A percentile compares a stretch with the other conserved stretches of the same genome.
These are phyloP conservation scores for Eudorina sp. DNA, from an alignment of 139 green algal genomes.

Conservation along the genomic window DNA sequence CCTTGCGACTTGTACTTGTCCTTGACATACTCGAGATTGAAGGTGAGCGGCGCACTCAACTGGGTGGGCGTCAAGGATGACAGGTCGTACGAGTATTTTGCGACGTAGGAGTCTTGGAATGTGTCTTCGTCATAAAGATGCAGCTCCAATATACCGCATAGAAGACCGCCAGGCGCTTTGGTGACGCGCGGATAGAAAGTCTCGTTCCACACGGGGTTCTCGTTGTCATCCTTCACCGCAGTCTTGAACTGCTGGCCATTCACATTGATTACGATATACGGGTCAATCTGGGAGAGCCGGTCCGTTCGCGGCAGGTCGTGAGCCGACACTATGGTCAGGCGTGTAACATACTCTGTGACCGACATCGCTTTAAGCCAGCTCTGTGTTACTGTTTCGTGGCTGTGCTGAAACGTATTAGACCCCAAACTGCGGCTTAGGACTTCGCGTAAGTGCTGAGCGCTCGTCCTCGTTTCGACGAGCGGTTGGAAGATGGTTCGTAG, in stretches of 20 bases:
- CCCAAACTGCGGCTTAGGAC: too few species aligned
- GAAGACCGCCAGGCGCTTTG: not conserved
- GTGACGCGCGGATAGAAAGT: not conserved
- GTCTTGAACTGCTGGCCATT: slow-evolving; percentile 46
- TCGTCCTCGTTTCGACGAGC: not conserved
- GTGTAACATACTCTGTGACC: slow-evolving; percentile 30
- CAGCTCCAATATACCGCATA: not conserved
- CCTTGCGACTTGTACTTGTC: slow-evolving; percentile 49
- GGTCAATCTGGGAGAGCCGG: slow-evolving; percentile 37
- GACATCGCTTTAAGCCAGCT: slow-evolving; percentile 14
- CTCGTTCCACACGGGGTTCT: slow-evolving; percentile 41
- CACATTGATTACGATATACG: slow-evolving; percentile 34
- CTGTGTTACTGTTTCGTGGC: too few species aligned
- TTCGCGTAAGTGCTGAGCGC: too few species aligned
- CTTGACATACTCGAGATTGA: slow-evolving; percentile 45
- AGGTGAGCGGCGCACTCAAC: slow-evolving; percentile 24
- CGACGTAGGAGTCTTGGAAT: slow-evolving; percentile 28
- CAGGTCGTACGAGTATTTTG: not conserved
- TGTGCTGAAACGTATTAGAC: too few species aligned
- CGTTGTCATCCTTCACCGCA: slow-evolving; percentile 42
- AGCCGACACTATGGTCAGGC: slow-evolving; percentile 27
- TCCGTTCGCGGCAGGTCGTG: slow-evolving; percentile 31
- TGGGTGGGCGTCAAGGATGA: slow-evolving; percentile 20
- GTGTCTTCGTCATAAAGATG: slow-evolving; percentile 41
- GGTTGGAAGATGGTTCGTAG: not conserved